Evolutionary conservation across 177 flowering plant genomes (phyloP), one percentile per base, ranked within the genome.

Genomic region (Vitis hybrid): DNA sequence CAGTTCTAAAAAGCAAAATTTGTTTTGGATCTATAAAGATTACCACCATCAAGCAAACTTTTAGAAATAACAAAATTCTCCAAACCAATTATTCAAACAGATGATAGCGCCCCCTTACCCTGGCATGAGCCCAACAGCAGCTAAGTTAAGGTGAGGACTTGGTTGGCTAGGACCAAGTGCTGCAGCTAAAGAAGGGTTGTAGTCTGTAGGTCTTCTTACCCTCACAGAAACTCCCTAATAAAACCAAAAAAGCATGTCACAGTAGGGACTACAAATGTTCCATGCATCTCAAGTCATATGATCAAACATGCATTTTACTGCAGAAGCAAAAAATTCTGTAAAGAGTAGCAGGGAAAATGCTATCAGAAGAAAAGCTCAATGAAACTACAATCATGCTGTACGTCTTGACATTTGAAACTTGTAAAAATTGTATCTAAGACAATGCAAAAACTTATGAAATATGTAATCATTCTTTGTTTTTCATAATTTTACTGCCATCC

Each of bases 161-260:
- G 97, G 90, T 74, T 90, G 95, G 82, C 97, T 88, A 49, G 97
- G 95, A 65, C 97, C 97, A 77, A 92, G 95, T 19, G 90, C 79
- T 17, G 93, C 95, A 76, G 94, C 97, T 60, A 89, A 74, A 15
- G 95, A 74, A 66, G 95, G 95, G 59, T 89, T 92, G 84, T 92
- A 92, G 76, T 92, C 97, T 4, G 90, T 89, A 68, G 97, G 97
- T 76, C 97, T 86, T 70, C 92, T 76, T 62, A 92, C 92, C 81
- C 89, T 85, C 60, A 92, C 94, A 69, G 97, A 80, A 68, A 85
- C 93, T 15, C 97, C 97, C 97, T 92, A 67, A 19, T 48, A 69
- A 61, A 72, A 15, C 18, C 52, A 63, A 49, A 56, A 55, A 46
- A 65, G 15, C 58, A 60, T 58, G 65, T 56, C 57, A 65, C 65